Evolutionary conservation across 148 eudicot genomes (phyloP).

Genomic region (Camellia sinensis): DNA sequence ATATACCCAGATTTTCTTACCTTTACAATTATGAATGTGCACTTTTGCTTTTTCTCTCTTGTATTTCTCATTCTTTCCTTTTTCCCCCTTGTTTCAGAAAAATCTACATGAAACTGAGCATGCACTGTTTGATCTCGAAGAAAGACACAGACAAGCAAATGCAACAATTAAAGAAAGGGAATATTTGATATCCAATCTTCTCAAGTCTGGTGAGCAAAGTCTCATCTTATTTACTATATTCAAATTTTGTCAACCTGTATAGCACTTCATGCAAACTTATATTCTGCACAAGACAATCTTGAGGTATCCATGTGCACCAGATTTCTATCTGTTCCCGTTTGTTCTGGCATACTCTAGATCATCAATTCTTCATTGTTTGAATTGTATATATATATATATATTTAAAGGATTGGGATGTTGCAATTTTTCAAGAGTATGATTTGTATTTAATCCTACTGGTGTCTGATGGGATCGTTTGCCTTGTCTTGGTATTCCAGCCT

Average conservation of each 20-base stretch:
- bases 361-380: background rate
- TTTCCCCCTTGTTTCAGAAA: conserved; percentile 47
- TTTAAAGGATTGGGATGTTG: background rate
- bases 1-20: background rate
- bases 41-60: conserved; percentile 8
- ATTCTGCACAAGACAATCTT: background rate
- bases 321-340: background rate
- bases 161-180: conserved; percentile 94
- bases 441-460: background rate
- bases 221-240: background rate
- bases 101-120: conserved; percentile 89
- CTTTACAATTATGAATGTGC: background rate
- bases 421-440: background rate
- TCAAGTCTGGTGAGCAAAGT: conserved; percentile 72
- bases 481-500: conserved; percentile 10
- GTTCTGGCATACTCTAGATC: background rate
- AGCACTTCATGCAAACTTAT: background rate
- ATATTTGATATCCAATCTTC: conserved; percentile 78
- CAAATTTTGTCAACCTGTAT: background rate
- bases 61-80: conserved; percentile 20
- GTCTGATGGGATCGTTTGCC: conserved; percentile 7
- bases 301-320: background rate
- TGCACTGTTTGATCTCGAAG: conserved; percentile 86
- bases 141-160: conserved; percentile 90
- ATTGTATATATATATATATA: background rate